Evolutionary conservation across 768 basidiomycete genomes (phyloP).

Genomic region (Rubroboletus pulcherrimus): DNA sequence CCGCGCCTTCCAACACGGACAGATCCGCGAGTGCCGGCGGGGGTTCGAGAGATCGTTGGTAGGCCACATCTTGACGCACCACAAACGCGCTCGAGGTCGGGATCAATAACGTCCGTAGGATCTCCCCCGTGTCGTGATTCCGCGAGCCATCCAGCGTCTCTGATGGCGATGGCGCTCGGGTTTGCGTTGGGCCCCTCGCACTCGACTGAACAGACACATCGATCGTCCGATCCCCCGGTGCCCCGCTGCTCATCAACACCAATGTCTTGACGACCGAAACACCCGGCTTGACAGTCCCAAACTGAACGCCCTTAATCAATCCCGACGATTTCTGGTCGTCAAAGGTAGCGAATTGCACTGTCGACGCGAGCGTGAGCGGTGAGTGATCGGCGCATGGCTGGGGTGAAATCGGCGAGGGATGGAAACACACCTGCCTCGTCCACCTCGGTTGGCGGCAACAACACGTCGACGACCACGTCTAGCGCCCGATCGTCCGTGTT

Average conservation of each 20-base stretch:
- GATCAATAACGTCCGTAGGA: slow-evolving; percentile 61
- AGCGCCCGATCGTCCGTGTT: slow-evolving; percentile 72
- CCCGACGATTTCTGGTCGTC: slow-evolving; percentile 63
- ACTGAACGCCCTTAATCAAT: slow-evolving; percentile 67
- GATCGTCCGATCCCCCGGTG: slow-evolving; percentile 65
- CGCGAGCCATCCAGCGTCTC: not conserved
- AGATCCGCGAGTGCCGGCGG: slow-evolving; percentile 52
- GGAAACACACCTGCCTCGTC: slow-evolving; percentile 60
- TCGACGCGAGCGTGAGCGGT: not conserved
- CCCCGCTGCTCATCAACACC: slow-evolving; percentile 56
- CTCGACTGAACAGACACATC: slow-evolving; percentile 79
- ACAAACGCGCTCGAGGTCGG: slow-evolving; percentile 63
- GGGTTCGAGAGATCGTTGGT: slow-evolving; percentile 41
- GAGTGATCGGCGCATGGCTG: not conserved
- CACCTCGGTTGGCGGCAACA: slow-evolving; percentile 77
- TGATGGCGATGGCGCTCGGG: slow-evolving; percentile 2
- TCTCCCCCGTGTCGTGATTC: slow-evolving; percentile 45
- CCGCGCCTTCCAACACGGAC: slow-evolving; percentile 45
- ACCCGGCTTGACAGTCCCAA: slow-evolving; percentile 63
- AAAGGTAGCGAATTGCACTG: slow-evolving; percentile 60
- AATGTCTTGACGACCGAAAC: slow-evolving; percentile 58
- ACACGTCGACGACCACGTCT: slow-evolving; percentile 64
- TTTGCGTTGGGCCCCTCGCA: slow-evolving; percentile 12
- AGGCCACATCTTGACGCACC: slow-evolving; percentile 50
- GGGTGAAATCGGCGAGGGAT: not conserved